A percentile compares a stretch with the other conserved stretches of the same genome.
phyloP scores from a whole-genome alignment of 2,329 filamentous ascomycete species.

The Trichothecium roseum region DNA sequence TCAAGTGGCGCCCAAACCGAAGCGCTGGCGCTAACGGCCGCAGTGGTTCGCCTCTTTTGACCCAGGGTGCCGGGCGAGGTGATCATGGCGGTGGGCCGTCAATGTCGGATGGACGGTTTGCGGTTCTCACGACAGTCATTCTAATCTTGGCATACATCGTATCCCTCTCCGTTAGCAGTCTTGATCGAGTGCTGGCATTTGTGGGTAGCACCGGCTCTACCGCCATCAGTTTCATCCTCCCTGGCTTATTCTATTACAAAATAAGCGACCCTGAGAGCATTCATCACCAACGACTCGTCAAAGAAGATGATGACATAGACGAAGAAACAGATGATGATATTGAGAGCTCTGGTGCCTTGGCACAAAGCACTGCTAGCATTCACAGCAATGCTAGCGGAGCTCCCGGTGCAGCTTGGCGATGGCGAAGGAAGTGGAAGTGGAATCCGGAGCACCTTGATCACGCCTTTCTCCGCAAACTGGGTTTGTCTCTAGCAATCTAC shows the following conservation, averaged over 20 bases:
- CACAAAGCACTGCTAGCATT: conserved; percentile 34
- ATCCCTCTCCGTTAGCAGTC: conserved; percentile 79
- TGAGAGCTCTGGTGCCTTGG: conserved; percentile 32
- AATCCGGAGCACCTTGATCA: conserved; percentile 54
- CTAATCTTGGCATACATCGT: conserved; percentile 77
- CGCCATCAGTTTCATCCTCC: conserved; percentile 92
- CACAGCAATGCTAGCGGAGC: conserved; percentile 23
- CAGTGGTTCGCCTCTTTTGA: conserved; percentile 30
- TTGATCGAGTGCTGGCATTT: conserved; percentile 88
- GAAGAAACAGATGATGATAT: conserved; percentile 43
- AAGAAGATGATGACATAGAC: conserved; percentile 81
- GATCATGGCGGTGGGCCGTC: conserved; percentile 44
- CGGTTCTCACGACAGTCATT: conserved; percentile 76
- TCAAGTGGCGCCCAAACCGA: conserved; percentile 72
- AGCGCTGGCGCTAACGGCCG: conserved; percentile 25
- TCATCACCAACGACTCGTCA: conserved; percentile 76
- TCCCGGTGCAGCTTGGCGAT: conserved; percentile 31
- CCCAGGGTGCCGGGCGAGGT: conserved; percentile 22
- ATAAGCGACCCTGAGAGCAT: conserved; percentile 83
- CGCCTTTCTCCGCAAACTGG: conserved; percentile 57
- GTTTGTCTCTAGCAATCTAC: conserved; percentile 70
- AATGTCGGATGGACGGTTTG: conserved; percentile 84
- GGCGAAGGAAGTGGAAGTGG: conserved; percentile 48
- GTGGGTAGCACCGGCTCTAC: conserved; percentile 92
- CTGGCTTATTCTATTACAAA: conserved; percentile 96